phyloP scores from a whole-genome alignment of 768 basidiomycete genomes.

The Tephrocybe sp. region DNA sequence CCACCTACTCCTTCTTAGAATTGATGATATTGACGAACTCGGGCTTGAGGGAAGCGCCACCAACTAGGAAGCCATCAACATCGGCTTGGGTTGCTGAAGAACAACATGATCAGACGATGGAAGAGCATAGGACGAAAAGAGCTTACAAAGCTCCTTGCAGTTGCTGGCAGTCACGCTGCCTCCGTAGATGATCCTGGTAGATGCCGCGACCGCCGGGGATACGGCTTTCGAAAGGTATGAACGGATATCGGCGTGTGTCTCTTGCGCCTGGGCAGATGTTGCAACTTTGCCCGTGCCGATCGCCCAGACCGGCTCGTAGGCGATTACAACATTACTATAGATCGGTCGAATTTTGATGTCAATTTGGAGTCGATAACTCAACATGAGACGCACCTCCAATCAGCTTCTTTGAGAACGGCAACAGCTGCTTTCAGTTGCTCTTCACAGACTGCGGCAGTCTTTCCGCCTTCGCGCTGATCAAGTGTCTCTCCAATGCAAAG shows the following conservation, averaged over 20 bases:
- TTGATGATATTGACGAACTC: slow-evolving; percentile 95
- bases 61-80: slow-evolving; percentile 97
- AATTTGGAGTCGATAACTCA: too few relatives aligned
- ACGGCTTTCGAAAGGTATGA: slow-evolving; percentile 66
- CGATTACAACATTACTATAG: slow-evolving; percentile 83
- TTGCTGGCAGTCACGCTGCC: slow-evolving; percentile 92
- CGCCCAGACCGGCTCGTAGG: slow-evolving; percentile 98
- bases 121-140: neutral
- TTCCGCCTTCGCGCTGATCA: slow-evolving; percentile 74
- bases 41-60: slow-evolving; percentile 96
- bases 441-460: slow-evolving; percentile 81
- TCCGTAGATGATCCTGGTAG: slow-evolving; percentile 90
- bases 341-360: neutral
- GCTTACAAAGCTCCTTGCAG: slow-evolving; percentile 82
- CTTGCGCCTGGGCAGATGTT: slow-evolving; percentile 89
- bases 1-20: slow-evolving; percentile 31
- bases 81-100: slow-evolving; percentile 69
- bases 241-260: slow-evolving; percentile 84
- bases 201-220: slow-evolving; percentile 65
- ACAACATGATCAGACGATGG: slow-evolving; percentile 1
- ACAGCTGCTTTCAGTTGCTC: slow-evolving; percentile 80
- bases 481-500: slow-evolving; percentile 97
- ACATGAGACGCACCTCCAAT: slow-evolving; percentile 73
- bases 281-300: slow-evolving; percentile 98
- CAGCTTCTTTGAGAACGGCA: slow-evolving; percentile 52